Evolutionary conservation across 2,329 filamentous ascomycete genomes (phyloP), one percentile per base, ranked within the genome.

Genomic region (Aspergillus pseudonomiae): DNA sequence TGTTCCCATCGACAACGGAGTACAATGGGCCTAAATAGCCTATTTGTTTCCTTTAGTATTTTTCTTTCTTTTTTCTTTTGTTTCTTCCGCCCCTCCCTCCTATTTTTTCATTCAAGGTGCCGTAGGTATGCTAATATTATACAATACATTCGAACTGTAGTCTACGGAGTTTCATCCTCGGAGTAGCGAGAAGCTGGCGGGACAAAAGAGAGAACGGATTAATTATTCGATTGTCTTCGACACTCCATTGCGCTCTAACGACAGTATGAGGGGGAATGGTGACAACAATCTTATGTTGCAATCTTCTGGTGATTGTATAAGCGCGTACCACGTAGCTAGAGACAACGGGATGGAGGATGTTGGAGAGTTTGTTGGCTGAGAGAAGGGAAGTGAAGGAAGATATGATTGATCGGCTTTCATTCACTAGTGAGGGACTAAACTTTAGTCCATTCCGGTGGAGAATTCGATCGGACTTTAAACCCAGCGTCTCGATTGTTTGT

Each of bases 401-500:
- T 41, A 14, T 55, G 52, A 55, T 55, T 39, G 52, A 55, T 52
- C 28, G 21, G 28, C 48, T 52, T n/a, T 12, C 1, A 24, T 48
- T 7, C 19, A 32, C 26, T 52, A 52, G 28, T 32, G 48, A 34
- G 16, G 19, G 28, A 32, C 48, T 52, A 46, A 52, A 52, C 48
- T 32, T 52, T n/a, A 52, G 21, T 48, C 12, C 43, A 24, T 48
- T 26, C 21, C 12, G 45, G 58, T 46, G 43, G 39, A 43, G 56
- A 50, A 53, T 41, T n/a, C 32, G 45, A 59, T 52, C 57, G 45
- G 57, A 50, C 52, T 55, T 55, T 24, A 55, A 39, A 36, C 30
- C 45, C 30, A 50, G 32, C 32, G 45, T 53, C 48, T 50, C 58
- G 58, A 32, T 16, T 60, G 58, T 60, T 60, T 60, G 58, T 60